Evolutionary conservation across 352 stramenopile genomes (phyloP), one percentile per base, ranked within the genome.

Genomic region (Saprolegnia diclina): DNA sequence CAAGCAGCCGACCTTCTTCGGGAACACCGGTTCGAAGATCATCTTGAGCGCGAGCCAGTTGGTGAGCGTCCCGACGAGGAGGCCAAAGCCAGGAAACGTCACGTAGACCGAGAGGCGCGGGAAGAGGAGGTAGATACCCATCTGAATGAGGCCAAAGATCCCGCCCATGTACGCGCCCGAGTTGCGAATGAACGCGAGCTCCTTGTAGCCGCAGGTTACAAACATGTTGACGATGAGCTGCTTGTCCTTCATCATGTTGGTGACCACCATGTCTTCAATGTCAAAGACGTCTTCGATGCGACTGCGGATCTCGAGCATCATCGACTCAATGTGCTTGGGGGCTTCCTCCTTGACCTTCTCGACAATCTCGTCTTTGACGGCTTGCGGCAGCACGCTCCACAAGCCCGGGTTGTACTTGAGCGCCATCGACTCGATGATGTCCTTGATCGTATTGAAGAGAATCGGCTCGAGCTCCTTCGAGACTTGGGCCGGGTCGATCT

Each of bases 201-300:
- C 91, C 18, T 87, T 85, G 74, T 97, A 96, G 10, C 91, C 91
- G 71, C 90, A 97, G 13, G 88, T 94, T 22, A 96, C 78, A 73
- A 97, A 97, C 77, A 98, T 97, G 71, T 98, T 97, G 62, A 98
- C 92, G 14, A 98, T 77, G 55, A 98, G 80, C 74, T 96, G 88
- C 74, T 98, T 97, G 79, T 98, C 92, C 65, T 87, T 91, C 72
- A 92, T 92, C 86, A 97, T 98, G 65, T 96, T 92, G 38, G 76
- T 81, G 19, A 98, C 92, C 46, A 96, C 94, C 92, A 98, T 98
- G 71, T 94, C 80, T 73, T 98, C 96, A 40, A 98, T 83, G 71
- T 98, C 91, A 53, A 98, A 94, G 29, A 98, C 87, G 72, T 98
- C 91, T 48, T 98, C 89, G 66, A 98, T 96, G 74, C 98, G 95